A percentile compares a stretch with the other conserved stretches of the same genome.
These are phyloP conservation scores for Aspergillus tanneri DNA, from an alignment of 2,329 filamentous ascomycete species.

Conservation along the genomic window DNA sequence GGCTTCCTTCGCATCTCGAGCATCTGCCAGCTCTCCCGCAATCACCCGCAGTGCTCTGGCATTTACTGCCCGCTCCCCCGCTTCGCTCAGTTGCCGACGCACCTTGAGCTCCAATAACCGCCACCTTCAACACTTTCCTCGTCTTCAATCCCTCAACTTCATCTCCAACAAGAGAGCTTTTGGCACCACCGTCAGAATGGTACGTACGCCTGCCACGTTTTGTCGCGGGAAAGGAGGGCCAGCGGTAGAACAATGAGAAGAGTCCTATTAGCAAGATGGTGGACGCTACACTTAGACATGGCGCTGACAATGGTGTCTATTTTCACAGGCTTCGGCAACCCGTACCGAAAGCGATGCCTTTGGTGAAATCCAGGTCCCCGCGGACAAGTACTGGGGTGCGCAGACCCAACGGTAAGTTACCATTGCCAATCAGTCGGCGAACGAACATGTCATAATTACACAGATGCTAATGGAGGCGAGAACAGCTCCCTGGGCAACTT, in stretches of 20 bases:
- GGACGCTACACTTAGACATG: not conserved
- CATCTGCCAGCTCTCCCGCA: conserved; percentile 35
- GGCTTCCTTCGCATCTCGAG: conserved; percentile 29
- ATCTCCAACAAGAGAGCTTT: conserved; percentile 37
- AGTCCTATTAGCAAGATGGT: no score
- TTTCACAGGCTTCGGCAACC: conserved; percentile 47
- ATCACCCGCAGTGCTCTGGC: conserved; percentile 30
- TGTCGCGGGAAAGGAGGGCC: no score
- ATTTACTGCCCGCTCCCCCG: conserved; percentile 31
- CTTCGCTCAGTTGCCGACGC: conserved; percentile 26
- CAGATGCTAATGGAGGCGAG: conserved; percentile 22
- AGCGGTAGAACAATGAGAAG: no score
- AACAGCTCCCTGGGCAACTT: conserved; percentile 85
- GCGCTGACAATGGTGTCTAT: conserved; percentile 11
- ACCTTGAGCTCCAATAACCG: conserved; percentile 34
- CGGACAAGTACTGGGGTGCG: conserved; percentile 97
- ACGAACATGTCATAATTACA: not conserved
- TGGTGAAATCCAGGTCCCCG: conserved; percentile 87
- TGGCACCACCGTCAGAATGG: conserved; percentile 40
- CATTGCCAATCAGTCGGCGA: not conserved
- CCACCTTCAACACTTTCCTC: conserved; percentile 34
- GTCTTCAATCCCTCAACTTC: conserved; percentile 35
- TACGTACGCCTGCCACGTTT: conserved; percentile 27
- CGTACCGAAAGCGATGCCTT: conserved; percentile 96
- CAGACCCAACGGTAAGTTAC: conserved; percentile 75